These are phyloP conservation scores for Diaporthe vexans DNA, from an alignment of 2,329 filamentous ascomycete species.

Conservation along the genomic window DNA sequence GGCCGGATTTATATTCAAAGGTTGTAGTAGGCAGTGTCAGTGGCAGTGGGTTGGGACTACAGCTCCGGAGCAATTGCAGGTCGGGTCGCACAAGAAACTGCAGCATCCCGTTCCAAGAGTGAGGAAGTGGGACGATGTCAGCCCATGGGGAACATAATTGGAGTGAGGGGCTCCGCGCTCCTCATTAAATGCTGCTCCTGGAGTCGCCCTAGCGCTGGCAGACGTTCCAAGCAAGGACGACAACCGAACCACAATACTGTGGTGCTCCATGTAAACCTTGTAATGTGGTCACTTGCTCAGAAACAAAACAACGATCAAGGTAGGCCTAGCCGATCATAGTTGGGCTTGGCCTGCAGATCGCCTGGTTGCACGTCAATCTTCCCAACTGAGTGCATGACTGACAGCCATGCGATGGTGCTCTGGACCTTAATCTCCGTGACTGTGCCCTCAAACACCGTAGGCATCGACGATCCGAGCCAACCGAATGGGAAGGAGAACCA, in stretches of 20 bases:
- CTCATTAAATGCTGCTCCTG: slow-evolving; percentile 22
- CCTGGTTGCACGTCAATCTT: slow-evolving; percentile 11
- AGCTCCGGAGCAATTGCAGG: slow-evolving; percentile 2
- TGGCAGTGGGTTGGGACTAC: background rate
- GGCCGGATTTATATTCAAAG: background rate
- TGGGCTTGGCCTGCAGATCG: slow-evolving; percentile 40
- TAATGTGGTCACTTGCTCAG: slow-evolving; percentile 12
- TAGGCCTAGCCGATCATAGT: slow-evolving; percentile 21
- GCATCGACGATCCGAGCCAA: slow-evolving; percentile 18
- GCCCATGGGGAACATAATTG: slow-evolving; percentile 6
- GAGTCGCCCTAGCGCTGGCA: slow-evolving; percentile 29
- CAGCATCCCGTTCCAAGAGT: slow-evolving; percentile 17
- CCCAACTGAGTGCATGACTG: slow-evolving; percentile 22
- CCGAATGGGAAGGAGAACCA: background rate
- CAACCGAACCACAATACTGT: slow-evolving; percentile 24
- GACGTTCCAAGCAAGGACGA: slow-evolving; percentile 8
- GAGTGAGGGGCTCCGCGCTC: slow-evolving; percentile 26
- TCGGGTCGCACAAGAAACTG: slow-evolving; percentile 33
- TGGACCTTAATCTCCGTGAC: background rate
- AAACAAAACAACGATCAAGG: slow-evolving; percentile 34
- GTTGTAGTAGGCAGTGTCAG: background rate
- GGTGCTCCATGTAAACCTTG: slow-evolving; percentile 26
- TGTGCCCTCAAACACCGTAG: background rate
- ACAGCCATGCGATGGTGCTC: background rate
- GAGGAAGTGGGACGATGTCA: slow-evolving; percentile 40